A percentile compares a stretch with the other conserved stretches of the same genome.
Evolutionary conservation across 257 asterid species (phyloP).

Genomic region (Nicotiana knightiana): DNA sequence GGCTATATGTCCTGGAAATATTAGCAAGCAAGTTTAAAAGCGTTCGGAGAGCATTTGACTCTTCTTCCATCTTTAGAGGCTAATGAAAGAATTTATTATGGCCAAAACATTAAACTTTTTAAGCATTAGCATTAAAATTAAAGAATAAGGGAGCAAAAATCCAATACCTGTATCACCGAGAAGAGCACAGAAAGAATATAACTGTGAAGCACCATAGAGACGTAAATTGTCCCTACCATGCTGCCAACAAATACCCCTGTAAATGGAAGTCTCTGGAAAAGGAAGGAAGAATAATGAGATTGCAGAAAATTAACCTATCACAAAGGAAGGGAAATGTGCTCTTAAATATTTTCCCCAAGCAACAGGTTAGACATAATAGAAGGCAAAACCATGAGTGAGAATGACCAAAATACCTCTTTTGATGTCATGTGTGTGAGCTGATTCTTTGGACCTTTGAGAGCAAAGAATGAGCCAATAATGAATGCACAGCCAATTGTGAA

Average conservation of each 20-base stretch:
- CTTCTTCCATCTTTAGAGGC: not conserved
- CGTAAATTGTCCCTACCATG: constrained; percentile 72
- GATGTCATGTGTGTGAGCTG: constrained; percentile 82
- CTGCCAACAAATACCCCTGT: constrained; percentile 65
- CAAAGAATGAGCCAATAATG: constrained; percentile 76
- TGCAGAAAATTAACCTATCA: not conserved
- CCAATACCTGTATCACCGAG: constrained; percentile 68
- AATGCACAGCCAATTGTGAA: constrained; percentile 83
- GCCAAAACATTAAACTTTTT: not conserved
- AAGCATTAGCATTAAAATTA: not conserved
- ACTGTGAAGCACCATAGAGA: constrained; percentile 86
- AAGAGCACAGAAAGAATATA: constrained; percentile 70
- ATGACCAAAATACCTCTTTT: constrained; percentile 51
- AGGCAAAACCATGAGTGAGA: not conserved
- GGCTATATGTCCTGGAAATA: not conserved
- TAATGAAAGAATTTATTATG: not conserved
- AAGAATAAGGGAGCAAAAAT: not conserved
- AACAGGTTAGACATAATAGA: not conserved
- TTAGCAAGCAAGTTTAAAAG: not conserved
- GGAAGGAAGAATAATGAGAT: constrained; percentile 2
- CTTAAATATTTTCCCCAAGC: not conserved
- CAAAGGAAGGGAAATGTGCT: not conserved
- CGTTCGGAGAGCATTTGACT: not conserved
- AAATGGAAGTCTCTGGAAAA: constrained; percentile 68
- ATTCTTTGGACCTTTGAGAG: constrained; percentile 73